Base-by-base conservation (phyloP, 768 basidiomycete species). In the Dentipellis fragilis region DNA sequence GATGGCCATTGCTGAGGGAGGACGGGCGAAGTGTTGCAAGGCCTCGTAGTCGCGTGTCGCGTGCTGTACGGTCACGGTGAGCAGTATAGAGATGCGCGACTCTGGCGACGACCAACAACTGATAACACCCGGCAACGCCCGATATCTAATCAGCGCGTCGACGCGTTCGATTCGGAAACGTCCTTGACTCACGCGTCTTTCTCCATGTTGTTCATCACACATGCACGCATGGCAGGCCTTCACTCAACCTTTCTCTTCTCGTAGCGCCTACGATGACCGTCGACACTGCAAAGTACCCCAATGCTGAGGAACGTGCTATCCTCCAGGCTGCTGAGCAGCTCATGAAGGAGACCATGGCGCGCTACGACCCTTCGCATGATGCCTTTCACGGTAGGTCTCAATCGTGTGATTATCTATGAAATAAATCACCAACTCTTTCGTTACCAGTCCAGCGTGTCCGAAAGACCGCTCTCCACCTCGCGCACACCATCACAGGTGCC, bases 341-440 rank as follows among this genome's bases (percentile, higher is more conserved):
- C 49, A 89, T 89, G 87, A 62, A 75, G 46, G 73, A 84, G 48
- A 80, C 79, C 0, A 90, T 90, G 89, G 76, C 80, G 59, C 89
- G 88, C 64, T 55, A 55, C 37, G 89, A 89, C 64, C 81, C 87
- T 4, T 89, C 87, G 34, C 89, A 91, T 64, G 89, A 92, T 67
- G 77, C 75, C 52, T 83, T 79, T 58, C 89, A 92, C 64, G 88
- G 88, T 87, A 9, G 45, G 35, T 35, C 4, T 14, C 46, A 7
- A 23, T 29, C 19, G 39, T 42, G 19, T 10, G 35, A 4, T 21
- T 37, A 38, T 21, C 39, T 29, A 29, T 29, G 3, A 29, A 29
- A 29, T 6, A 29, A 29, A 29, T 29, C 29, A 29, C 29, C 29
- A 29, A 29, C 6, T 29, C 29, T 29, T 29, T 29, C 29, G 29